These are phyloP conservation scores for Ophiocordyceps unilateralis DNA, from an alignment of 2,329 filamentous ascomycete species.

Conservation along the genomic window DNA sequence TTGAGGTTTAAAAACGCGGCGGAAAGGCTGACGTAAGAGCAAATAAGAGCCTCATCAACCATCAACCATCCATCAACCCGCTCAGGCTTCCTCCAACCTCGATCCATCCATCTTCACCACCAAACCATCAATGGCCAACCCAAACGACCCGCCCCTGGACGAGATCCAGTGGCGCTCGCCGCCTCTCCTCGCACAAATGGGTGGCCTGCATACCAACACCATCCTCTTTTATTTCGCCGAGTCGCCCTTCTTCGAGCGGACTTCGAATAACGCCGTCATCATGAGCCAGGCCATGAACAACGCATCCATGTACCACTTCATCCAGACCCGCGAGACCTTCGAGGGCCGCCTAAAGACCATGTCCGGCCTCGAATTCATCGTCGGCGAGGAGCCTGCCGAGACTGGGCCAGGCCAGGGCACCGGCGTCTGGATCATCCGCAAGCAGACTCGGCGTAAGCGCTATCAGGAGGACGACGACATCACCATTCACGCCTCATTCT, in stretches of 20 bases:
- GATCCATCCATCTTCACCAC: background rate
- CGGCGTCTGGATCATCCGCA: constrained; percentile 53
- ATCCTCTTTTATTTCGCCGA: constrained; percentile 51
- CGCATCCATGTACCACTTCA: constrained; percentile 34
- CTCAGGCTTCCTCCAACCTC: too few relatives aligned
- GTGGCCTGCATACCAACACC: constrained; percentile 45
- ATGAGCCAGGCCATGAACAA: constrained; percentile 46
- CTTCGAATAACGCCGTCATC: constrained; percentile 49
- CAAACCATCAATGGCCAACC: constrained; percentile 1
- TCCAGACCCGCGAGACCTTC: constrained; percentile 45
- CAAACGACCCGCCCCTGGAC: constrained; percentile 38
- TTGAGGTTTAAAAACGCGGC: too few relatives aligned
- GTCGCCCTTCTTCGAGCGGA: constrained; percentile 51
- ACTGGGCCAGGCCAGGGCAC: constrained; percentile 47
- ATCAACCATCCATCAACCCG: background rate
- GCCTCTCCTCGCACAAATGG: constrained; percentile 28
- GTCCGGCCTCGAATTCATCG: constrained; percentile 49
- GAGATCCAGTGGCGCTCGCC: constrained; percentile 51
- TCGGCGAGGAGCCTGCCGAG: constrained; percentile 47
- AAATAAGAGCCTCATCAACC: too few relatives aligned
- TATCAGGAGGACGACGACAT: constrained; percentile 40
- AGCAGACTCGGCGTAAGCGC: constrained; percentile 45
- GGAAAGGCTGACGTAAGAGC: too few relatives aligned
- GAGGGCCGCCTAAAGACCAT: constrained; percentile 45
- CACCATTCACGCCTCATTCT: constrained; percentile 41